A percentile compares a stretch with the other conserved stretches of the same genome.
These are phyloP conservation scores for Macroventuria anomochaeta DNA, from an alignment of 2,329 filamentous ascomycete genomes.

Conservation along the genomic window DNA sequence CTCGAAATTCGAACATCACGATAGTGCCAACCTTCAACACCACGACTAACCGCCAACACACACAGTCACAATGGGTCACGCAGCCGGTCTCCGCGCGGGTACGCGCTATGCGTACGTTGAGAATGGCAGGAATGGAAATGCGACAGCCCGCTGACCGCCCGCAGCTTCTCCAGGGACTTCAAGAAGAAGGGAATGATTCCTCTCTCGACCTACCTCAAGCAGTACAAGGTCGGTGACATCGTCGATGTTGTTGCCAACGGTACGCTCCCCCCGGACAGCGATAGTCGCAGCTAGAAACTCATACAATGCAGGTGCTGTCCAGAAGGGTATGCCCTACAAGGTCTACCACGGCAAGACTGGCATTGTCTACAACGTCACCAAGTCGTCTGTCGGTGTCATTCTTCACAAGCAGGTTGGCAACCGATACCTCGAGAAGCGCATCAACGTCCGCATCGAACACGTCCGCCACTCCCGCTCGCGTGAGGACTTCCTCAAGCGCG, in stretches of 20 bases:
- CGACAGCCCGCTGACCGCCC: constrained; percentile 30
- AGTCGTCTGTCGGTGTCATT: constrained; percentile 96
- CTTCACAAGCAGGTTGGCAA: constrained; percentile 98
- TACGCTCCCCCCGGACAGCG: constrained; percentile 66
- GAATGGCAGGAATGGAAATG: constrained; percentile 2
- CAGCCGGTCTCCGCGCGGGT: constrained; percentile 55
- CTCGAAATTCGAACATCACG: constrained; percentile 11
- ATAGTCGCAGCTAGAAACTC: constrained; percentile 17
- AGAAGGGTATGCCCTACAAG: constrained; percentile 88
- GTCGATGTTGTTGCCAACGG: constrained; percentile 99
- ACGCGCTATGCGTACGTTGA: constrained; percentile 51
- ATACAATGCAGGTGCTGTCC: constrained; percentile 43
- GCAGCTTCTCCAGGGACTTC: constrained; percentile 83
- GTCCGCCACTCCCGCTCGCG: constrained; percentile 91
- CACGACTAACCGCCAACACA: constrained; percentile 18
- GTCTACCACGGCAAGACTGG: constrained; percentile 97
- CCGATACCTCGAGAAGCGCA: constrained; percentile 99
- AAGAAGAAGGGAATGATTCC: constrained; percentile 94
- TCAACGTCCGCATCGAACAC: constrained; percentile 99
- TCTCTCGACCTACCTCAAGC: constrained; percentile 91
- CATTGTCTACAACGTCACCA: constrained; percentile 98
- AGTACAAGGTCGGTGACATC: constrained; percentile 98
- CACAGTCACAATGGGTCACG: constrained; percentile 54
- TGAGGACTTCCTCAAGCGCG: constrained; percentile 94
- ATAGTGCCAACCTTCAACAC: constrained; percentile 3